Evolutionary conservation across 2,329 filamentous ascomycete species (phyloP), one percentile per base, ranked within the genome.

Genomic region (Chaetomium strumarium): DNA sequence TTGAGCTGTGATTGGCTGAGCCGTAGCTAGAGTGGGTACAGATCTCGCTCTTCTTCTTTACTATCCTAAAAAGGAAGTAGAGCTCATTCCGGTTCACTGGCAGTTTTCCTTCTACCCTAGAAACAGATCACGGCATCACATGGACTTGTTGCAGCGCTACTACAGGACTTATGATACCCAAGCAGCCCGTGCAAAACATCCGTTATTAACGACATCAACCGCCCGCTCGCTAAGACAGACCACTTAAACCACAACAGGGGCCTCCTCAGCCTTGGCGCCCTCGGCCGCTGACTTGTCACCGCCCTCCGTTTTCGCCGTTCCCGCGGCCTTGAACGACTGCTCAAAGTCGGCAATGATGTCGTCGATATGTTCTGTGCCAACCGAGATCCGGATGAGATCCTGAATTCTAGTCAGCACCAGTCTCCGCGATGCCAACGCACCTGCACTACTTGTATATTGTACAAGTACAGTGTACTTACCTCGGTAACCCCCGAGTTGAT

Each of bases 301-400:
- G 2, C 62, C 67, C 42, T 66, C 63, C 8, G 66, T 69, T n/a
- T 64, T 71, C 4, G 76, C 70, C 8, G 74, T 77, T 20, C 69
- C 64, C 0, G 80, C 78, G 24, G 80, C 77, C 66, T 82, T 79
- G 71, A 96, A 95, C 0, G 88, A 88, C 75, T 96, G 91, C 70
- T 92, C 86, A 67, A 97, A 96, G 72, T 97, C 92, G 62, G 84
- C 86, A 66, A 96, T 93, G 64, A 97, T 96, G 66, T 97, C 92
- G 73, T 96, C 91, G 67, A 97, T 95, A 69, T 96, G 90, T 74
- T 97, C 92, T 1, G 87, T 95, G 48, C 92, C 92, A 54, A 96
- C 91, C 0, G 91, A 96, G 65, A 97, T 93, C 58, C 92, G 88
- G 70, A 97, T 96, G 37, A 91, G 83, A 66, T 95, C 92, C 78